Evolutionary conservation across 2,329 filamentous ascomycete species (phyloP).

Genomic region (Talaromyces sp.): DNA sequence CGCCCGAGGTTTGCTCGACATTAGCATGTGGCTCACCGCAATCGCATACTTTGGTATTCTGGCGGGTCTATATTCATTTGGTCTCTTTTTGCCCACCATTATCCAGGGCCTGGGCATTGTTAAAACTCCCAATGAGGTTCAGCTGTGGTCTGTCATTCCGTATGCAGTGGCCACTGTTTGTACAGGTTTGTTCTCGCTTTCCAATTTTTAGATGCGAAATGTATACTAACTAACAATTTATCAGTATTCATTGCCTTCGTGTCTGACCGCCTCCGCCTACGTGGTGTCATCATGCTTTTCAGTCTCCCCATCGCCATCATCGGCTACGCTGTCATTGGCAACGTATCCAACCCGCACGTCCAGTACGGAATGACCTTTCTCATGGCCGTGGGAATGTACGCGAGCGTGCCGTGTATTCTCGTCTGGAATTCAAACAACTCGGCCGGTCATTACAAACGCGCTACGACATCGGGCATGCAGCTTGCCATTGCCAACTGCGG

Average conservation of each 20-base stretch:
- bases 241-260: conserved; percentile 43
- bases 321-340: conserved; percentile 62
- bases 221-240: neutral
- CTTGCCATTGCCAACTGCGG: conserved; percentile 64
- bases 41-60: conserved; percentile 57
- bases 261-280: conserved; percentile 57
- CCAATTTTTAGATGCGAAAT: conserved; percentile 11
- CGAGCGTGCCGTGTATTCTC: conserved; percentile 58
- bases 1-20: conserved; percentile 54
- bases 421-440: conserved; percentile 66
- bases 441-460: conserved; percentile 65
- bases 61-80: conserved; percentile 59
- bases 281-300: conserved; percentile 59
- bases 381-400: conserved; percentile 63
- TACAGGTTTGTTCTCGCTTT: conserved; percentile 38
- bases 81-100: conserved; percentile 63
- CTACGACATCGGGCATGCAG: conserved; percentile 62
- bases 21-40: conserved; percentile 61
- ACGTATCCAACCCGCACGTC: conserved; percentile 46
- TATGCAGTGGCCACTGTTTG: conserved; percentile 58
- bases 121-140: conserved; percentile 53
- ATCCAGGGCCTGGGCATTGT: conserved; percentile 54
- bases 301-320: conserved; percentile 61
- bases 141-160: conserved; percentile 61
- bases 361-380: conserved; percentile 65